A percentile compares a stretch with the other conserved stretches of the same genome.
Conservation (phyloP, 768 basidiomycete species). For the Phylloporus sp. region DNA sequence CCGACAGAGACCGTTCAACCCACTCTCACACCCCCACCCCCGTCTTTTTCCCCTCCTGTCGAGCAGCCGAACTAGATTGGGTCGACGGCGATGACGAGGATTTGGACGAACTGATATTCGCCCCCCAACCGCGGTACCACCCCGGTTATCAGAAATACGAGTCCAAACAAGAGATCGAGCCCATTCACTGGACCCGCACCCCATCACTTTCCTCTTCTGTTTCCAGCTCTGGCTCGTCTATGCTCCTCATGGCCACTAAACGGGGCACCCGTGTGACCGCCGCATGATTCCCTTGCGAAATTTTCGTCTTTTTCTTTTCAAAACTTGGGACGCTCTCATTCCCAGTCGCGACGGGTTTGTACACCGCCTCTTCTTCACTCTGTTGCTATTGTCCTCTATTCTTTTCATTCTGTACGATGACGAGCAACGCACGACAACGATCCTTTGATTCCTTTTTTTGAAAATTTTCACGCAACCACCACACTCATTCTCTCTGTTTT, state of each 20-base stretch:
- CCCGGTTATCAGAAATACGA: slow-evolving; percentile 13
- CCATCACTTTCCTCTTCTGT: slow-evolving; percentile 18
- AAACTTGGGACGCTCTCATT: slow-evolving; percentile 22
- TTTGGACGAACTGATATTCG: slow-evolving; percentile 14
- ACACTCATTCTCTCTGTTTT: slow-evolving; percentile 22
- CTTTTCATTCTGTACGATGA: slow-evolving; percentile 8
- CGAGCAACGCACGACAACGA: slow-evolving; percentile 21
- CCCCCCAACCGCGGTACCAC: slow-evolving; percentile 22
- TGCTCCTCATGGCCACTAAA: slow-evolving; percentile 30
- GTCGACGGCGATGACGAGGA: slow-evolving; percentile 22
- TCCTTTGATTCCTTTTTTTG: slow-evolving; percentile 16
- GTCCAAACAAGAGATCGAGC: slow-evolving; percentile 2
- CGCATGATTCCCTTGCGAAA: slow-evolving; percentile 11
- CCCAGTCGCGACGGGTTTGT: slow-evolving; percentile 13
- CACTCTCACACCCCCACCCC: slow-evolving; percentile 29
- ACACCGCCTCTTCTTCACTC: slow-evolving; percentile 9
- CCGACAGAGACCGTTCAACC: slow-evolving; percentile 15
- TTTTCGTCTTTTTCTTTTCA: neutral
- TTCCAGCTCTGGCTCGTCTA: slow-evolving; percentile 25
- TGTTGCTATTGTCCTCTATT: neutral
- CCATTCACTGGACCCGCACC: slow-evolving; percentile 16
- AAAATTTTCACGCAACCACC: slow-evolving; percentile 13
- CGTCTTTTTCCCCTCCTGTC: slow-evolving; percentile 31
- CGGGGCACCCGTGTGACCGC: slow-evolving; percentile 8
- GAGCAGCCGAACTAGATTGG: slow-evolving; percentile 26